Conservation (phyloP, 2,329 filamentous ascomycete genomes). For the Trichoderma lentiforme region DNA sequence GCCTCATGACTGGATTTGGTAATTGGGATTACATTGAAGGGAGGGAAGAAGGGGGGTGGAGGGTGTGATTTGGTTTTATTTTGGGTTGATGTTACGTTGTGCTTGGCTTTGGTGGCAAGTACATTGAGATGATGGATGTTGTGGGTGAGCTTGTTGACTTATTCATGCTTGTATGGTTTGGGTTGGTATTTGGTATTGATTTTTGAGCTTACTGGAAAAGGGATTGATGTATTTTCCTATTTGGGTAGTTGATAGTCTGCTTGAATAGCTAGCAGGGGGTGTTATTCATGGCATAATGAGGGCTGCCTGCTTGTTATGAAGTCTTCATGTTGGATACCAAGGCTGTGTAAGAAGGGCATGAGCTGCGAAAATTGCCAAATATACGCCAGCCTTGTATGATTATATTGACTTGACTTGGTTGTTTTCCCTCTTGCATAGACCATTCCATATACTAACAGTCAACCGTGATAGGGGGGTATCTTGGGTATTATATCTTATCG, state of each 20-base stretch:
- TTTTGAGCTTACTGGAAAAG: neutral
- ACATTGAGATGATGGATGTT: neutral
- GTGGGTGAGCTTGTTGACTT: neutral
- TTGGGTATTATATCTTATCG: constrained; percentile 2
- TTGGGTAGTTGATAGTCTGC: neutral
- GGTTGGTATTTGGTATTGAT: neutral
- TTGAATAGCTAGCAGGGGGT: neutral
- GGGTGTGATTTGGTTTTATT: neutral
- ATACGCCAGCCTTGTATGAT: neutral
- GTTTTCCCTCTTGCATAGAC: neutral
- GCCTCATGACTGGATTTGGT: neutral
- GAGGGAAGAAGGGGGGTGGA: neutral
- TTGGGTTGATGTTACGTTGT: neutral
- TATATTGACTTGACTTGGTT: neutral
- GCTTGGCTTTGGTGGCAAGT: neutral
- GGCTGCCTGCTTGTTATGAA: neutral
- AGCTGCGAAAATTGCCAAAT: neutral
- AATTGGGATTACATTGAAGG: neutral
- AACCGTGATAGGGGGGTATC: neutral
- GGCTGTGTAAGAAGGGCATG: neutral
- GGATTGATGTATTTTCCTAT: neutral
- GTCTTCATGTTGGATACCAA: neutral
- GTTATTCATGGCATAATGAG: neutral
- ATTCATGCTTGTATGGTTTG: neutral
- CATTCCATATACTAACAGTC: neutral